phyloP scores from a whole-genome alignment of 768 basidiomycete genomes.

The Pleurotus platypus region DNA sequence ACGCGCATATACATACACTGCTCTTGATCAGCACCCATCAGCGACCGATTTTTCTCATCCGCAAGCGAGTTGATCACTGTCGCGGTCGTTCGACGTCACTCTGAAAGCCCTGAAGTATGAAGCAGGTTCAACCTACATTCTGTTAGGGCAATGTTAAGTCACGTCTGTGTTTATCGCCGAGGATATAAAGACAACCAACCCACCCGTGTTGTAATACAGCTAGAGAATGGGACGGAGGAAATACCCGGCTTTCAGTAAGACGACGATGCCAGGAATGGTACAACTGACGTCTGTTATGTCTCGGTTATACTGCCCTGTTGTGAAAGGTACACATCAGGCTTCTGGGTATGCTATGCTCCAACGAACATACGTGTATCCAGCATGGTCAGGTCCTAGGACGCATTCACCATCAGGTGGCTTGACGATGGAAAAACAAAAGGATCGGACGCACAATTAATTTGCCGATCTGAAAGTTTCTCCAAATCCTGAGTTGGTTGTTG shows the following conservation, averaged over 20 bases:
- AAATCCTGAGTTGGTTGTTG: conserved; percentile 54
- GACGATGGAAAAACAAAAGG: neutral
- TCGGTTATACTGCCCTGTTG: conserved; percentile 47
- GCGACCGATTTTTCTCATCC: conserved; percentile 38
- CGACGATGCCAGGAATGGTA: conserved; percentile 1
- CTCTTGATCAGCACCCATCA: conserved; percentile 56
- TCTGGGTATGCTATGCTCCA: too few species aligned
- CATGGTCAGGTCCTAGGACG: conserved; percentile 45
- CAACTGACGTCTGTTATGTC: conserved; percentile 50
- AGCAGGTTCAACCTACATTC: conserved; percentile 7
- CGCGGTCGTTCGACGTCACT: neutral
- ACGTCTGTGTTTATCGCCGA: neutral
- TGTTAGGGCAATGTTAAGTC: neutral
- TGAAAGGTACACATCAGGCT: neutral
- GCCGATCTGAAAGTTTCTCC: conserved; percentile 62
- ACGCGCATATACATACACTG: conserved; percentile 30
- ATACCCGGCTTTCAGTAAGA: neutral
- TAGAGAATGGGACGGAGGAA: conserved; percentile 10
- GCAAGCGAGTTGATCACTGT: conserved; percentile 42
- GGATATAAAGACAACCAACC: conserved; percentile 6
- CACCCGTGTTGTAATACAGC: conserved; percentile 51
- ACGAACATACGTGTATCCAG: conserved; percentile 49
- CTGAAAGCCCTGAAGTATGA: conserved; percentile 4
- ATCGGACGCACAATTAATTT: conserved; percentile 35
- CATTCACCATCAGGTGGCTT: neutral